Evolutionary conservation across 805 yeast genomes (phyloP), one percentile per base, ranked within the genome.

Genomic region (Candida awuae): DNA sequence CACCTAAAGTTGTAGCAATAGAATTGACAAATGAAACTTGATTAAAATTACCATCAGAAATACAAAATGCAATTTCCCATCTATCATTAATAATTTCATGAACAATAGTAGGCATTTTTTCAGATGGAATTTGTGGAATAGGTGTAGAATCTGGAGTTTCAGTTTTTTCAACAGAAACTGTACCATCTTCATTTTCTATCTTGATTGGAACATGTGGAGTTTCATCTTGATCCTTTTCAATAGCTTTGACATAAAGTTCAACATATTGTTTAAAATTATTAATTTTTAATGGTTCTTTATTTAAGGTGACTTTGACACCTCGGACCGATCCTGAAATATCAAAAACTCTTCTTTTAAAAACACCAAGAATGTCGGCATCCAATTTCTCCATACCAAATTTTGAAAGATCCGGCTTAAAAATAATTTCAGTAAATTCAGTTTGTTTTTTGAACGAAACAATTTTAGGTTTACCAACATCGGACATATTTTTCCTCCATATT

Each of bases 11-110:
- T 0, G 98, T 92, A 1, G 98, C 98, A 57, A 92, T 92, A 6
- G 97, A 87, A 58, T 92, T 92, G 13, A 92, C 98, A 64, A 92
- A 92, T 26, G 97, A 88, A 31, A 92, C 92, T 59, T 92, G 98
- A 52, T 85, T 84, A 62, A 92, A 92, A 2, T 74, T 64, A 4
- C 88, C 90, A 53, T 87, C 95, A 31, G 97, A 84, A 4, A 87
- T 82, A 1, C 95, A 90, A 65, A 92, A 90, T 0, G 95, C 98
- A 44, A 92, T 61, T 60, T 92, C 98, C 98, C 98, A 92, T 46
- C 96, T 73, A 42, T 84, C 92, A 53, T 79, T 83, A 32, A 87
- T 61, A 32, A 77, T 73, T 59, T 85, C 92, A 56, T 87, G 84
- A 10, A 92, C 80, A 39, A 92, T 71, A 0, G 81, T 68, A 8